phyloP scores from a whole-genome alignment of 225 moss, liverwort and hornwort species.

The Polytrichum formosum region DNA sequence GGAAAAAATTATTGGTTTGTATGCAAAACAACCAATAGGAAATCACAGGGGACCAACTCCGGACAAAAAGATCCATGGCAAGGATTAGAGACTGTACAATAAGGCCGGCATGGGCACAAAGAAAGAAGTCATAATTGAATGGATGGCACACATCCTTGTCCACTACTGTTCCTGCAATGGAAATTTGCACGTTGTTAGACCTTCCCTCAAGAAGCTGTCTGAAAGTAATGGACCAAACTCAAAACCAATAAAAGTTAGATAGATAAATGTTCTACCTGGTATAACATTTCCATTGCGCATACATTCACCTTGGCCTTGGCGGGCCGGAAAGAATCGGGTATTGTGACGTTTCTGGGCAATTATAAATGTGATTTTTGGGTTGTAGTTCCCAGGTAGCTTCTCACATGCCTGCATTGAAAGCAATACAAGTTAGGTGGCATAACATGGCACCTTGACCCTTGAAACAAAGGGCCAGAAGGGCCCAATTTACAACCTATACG shows the following conservation, averaged over 20 bases:
- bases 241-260: not conserved
- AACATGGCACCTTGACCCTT: not conserved
- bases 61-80: not conserved
- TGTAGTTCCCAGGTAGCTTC: constrained; percentile 22
- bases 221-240: not conserved
- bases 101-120: constrained; percentile 45
- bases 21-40: too few species aligned
- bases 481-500: not conserved
- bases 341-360: constrained; percentile 59
- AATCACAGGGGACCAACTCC: too few species aligned
- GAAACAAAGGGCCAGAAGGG: not conserved
- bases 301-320: not conserved
- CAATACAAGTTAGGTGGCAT: not conserved
- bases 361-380: constrained; percentile 40
- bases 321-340: constrained; percentile 43
- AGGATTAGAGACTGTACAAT: constrained; percentile 29
- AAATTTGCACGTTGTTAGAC: not conserved
- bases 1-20: too few species aligned
- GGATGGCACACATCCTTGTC: constrained; percentile 60
- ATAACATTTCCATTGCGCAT: constrained; percentile 29
- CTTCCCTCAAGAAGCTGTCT: not conserved
- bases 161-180: constrained; percentile 42
- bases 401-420: constrained; percentile 20
- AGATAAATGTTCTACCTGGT: constrained; percentile 30
- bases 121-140: constrained; percentile 53